Evolutionary conservation across 2,329 filamentous ascomycete species (phyloP), one percentile per base, ranked within the genome.

Genomic region (Orbilia brochopaga): DNA sequence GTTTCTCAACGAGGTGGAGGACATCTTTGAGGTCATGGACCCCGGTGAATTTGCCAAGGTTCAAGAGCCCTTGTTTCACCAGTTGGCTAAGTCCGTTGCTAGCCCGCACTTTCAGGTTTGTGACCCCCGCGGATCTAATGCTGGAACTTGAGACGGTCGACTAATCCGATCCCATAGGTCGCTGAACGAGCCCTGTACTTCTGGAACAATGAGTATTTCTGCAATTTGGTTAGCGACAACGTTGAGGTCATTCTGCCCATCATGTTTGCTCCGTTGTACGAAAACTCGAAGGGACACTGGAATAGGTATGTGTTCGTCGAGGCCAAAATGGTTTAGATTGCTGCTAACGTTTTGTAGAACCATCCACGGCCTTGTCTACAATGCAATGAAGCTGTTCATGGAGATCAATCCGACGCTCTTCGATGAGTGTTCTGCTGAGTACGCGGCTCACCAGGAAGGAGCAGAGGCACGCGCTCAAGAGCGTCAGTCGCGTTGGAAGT

Each of bases 201-300:
- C 83, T 99, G 94, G 94, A 99, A 99, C 84, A 99, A 99, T 78
- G 94, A 99, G 80, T 99, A 99, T 80, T 99, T 99, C 82, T 99
- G 94, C 84, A 99, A 97, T 78, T 84, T 99, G 69, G 94, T 99
- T 76, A 97, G 92, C 82, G 94, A 99, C 81, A 99, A 99, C 77
- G 94, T 99, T 62, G 93, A 97, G 78, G 93, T 96, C 52, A 99
- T 99, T 77, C 84, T 99, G 50, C 94, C 94, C 2, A 99, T 99
- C 79, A 99, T 99, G 94, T 99, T 99, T 81, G 92, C 93, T 24
- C 93, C 94, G 1, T 84, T 99, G 30, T 99, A 97, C 77, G 94
- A 99, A 80, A 99, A 99, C 80, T 97, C 93, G 2, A 99, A 99
- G 82, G 93, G 93, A 10, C 94, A 99, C 79, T 99, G 94, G 94